Percentiles rank a stretch among this genome's conserved stretches.
Evolutionary conservation across 495 filamentous ascomycete genomes (phyloP).

Genomic region (Pyrenopolyporus hunteri): DNA sequence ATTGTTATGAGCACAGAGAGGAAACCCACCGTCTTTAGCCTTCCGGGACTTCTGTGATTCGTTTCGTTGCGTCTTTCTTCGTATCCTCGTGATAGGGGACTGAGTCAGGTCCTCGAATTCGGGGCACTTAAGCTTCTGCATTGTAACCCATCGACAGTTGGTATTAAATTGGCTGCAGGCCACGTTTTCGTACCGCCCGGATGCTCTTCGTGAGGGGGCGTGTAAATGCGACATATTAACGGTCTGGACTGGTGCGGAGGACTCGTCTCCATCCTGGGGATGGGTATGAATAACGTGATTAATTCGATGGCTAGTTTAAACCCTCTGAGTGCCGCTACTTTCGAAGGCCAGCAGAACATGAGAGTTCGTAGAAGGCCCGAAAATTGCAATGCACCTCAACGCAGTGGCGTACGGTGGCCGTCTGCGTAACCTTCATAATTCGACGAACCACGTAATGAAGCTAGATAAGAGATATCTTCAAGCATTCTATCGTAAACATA

Average conservation of each 20-base stretch:
- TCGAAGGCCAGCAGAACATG: neutral
- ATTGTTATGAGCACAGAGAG: slow-evolving; percentile 1
- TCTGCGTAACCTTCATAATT: neutral
- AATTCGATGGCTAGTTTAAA: slow-evolving; percentile 5
- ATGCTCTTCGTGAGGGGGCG: slow-evolving; percentile 26
- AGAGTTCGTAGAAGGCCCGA: slow-evolving; percentile 6
- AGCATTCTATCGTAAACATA: slow-evolving; percentile 64
- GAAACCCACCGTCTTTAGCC: slow-evolving; percentile 14
- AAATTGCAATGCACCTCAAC: neutral
- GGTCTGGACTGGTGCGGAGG: slow-evolving; percentile 24
- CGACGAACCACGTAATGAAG: neutral
- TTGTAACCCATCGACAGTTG: slow-evolving; percentile 26
- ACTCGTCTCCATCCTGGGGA: slow-evolving; percentile 15
- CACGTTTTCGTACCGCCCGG: slow-evolving; percentile 28
- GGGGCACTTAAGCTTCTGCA: slow-evolving; percentile 36
- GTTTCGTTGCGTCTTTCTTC: neutral
- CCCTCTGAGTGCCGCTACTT: neutral
- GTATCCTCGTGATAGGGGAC: neutral
- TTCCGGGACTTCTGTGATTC: neutral
- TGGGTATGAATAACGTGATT: slow-evolving; percentile 7
- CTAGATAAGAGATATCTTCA: neutral
- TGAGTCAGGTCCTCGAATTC: slow-evolving; percentile 25
- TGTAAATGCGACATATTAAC: slow-evolving; percentile 16
- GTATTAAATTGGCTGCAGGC: slow-evolving; percentile 14
- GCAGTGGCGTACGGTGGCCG: neutral